phyloP scores from a whole-genome alignment of 441 rosid genomes.

The Populus tomentosa region DNA sequence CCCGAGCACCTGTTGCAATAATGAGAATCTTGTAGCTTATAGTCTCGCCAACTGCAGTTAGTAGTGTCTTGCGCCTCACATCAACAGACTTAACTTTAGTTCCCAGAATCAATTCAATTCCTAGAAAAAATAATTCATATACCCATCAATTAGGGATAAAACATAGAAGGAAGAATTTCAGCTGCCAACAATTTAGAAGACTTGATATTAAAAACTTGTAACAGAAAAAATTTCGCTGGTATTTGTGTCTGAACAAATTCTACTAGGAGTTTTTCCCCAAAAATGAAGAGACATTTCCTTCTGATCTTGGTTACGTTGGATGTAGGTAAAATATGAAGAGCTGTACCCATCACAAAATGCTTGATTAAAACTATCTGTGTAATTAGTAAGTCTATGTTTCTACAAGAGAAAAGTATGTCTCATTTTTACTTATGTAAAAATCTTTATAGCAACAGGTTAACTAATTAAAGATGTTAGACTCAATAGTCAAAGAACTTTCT shows the following conservation, averaged over 20 bases:
- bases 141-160: neutral
- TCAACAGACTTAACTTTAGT: conserved; percentile 90
- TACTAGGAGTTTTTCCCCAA: neutral
- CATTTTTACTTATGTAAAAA: neutral
- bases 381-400: neutral
- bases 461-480: neutral
- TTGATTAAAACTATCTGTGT: too few relatives aligned
- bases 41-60: conserved; percentile 90
- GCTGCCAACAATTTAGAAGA: neutral
- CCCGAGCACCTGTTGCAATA: conserved; percentile 98
- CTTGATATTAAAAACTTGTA: neutral
- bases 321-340: neutral
- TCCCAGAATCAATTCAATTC: conserved; percentile 91
- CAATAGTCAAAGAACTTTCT: neutral
- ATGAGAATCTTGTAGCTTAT: conserved; percentile 86
- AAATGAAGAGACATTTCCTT: neutral
- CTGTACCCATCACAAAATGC: neutral
- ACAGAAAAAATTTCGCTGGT: neutral
- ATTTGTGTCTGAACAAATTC: neutral
- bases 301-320: neutral
- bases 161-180: neutral
- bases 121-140: conserved; percentile 26
- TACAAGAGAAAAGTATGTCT: neutral
- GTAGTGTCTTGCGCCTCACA: conserved; percentile 77
- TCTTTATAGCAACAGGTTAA: neutral